These are phyloP conservation scores for Heritiera littoralis DNA, from an alignment of 345 rosid genomes.

Conservation along the genomic window DNA sequence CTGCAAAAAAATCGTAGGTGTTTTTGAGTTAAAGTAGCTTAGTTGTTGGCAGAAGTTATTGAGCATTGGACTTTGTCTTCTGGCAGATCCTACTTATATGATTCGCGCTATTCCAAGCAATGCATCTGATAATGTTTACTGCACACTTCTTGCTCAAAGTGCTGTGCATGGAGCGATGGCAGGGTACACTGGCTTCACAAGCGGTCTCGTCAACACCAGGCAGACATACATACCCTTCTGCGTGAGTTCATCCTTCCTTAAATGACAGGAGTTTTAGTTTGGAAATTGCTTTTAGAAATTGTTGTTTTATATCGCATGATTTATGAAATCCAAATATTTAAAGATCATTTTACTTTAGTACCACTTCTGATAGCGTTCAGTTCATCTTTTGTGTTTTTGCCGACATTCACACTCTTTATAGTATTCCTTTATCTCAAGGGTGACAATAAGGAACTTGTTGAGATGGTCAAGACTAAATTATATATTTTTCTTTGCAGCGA, in stretches of 20 bases:
- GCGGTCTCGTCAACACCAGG: slow-evolving; percentile 79
- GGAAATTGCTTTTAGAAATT: neutral
- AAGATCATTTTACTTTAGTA: neutral
- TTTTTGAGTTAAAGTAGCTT: neutral
- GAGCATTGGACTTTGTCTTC: slow-evolving; percentile 9
- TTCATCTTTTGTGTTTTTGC: neutral
- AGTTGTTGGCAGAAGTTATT: neutral
- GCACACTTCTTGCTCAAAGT: slow-evolving; percentile 93
- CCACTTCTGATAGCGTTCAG: neutral
- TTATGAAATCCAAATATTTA: neutral
- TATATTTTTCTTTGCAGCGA: slow-evolving; percentile 41
- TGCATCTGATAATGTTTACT: slow-evolving; percentile 89
- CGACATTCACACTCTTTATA: neutral
- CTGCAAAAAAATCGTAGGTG: neutral
- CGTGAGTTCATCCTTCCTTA: slow-evolving; percentile 42
- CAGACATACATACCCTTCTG: slow-evolving; percentile 80
- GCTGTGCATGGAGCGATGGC: slow-evolving; percentile 93
- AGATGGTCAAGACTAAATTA: neutral
- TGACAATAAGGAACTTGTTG: neutral
- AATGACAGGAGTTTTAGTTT: neutral
- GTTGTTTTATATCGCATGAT: neutral
- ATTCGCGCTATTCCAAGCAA: slow-evolving; percentile 84
- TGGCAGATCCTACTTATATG: slow-evolving; percentile 87
- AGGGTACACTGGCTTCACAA: slow-evolving; percentile 82
- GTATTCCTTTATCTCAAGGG: neutral